phyloP scores from a whole-genome alignment of 352 stramenopile species.

The Blastocystis hominis region DNA sequence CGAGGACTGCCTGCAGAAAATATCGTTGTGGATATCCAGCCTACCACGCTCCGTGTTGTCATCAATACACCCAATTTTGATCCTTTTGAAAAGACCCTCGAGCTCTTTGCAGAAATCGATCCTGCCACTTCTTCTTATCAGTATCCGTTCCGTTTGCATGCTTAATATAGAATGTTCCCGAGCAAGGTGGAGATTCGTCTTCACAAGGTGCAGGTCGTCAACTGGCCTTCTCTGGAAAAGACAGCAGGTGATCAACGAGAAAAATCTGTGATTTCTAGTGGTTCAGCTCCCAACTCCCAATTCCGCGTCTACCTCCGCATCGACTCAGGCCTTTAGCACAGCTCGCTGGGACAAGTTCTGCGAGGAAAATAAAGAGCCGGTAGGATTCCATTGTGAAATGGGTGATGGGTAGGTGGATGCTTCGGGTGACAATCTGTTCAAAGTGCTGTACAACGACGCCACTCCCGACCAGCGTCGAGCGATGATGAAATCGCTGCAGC shows the following conservation, averaged over 20 bases:
- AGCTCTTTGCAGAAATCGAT: conserved; percentile 17
- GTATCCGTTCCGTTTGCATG: not conserved
- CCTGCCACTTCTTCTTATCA: conserved; percentile 41
- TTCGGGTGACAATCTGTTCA: conserved; percentile 45
- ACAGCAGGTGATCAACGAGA: not conserved
- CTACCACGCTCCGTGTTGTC: not conserved
- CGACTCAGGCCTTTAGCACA: not conserved
- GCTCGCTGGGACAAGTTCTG: conserved; percentile 32
- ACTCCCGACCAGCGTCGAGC: conserved; percentile 11
- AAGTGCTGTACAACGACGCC: conserved; percentile 36
- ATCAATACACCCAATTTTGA: conserved; percentile 52
- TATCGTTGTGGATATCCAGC: conserved; percentile 51
- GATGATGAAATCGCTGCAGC: conserved; percentile 54
- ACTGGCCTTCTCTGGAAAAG: conserved; percentile 41
- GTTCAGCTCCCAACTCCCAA: not conserved
- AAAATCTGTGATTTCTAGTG: not conserved
- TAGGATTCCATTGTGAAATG: not conserved
- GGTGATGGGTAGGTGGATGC: conserved; percentile 19
- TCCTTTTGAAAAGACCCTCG: conserved; percentile 33
- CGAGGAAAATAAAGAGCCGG: conserved; percentile 28
- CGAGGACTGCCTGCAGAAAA: not conserved
- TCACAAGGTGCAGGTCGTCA: conserved; percentile 12
- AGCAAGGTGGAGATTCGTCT: conserved; percentile 55
- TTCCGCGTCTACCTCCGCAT: not conserved
- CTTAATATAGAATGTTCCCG: conserved; percentile 9